These are phyloP conservation scores for Fusarium sp. DNA, from an alignment of 2,329 filamentous ascomycete species.

Conservation along the genomic window DNA sequence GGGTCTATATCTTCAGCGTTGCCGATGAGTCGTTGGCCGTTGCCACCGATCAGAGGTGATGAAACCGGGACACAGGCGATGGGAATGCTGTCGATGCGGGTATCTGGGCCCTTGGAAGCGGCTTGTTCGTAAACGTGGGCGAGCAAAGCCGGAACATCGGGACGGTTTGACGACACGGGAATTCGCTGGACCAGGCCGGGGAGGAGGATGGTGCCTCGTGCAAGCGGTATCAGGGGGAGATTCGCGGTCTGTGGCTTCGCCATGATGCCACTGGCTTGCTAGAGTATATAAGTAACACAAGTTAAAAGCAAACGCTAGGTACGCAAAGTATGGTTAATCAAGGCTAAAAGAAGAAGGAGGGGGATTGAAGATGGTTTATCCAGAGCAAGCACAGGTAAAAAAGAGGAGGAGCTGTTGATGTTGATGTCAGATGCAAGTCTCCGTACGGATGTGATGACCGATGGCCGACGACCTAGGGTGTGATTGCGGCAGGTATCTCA, in stretches of 20 bases:
- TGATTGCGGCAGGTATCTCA: slow-evolving; percentile 19
- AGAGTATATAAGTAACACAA: slow-evolving; percentile 6
- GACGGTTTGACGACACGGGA: slow-evolving; percentile 80
- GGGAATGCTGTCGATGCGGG: slow-evolving; percentile 75
- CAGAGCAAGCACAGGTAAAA: slow-evolving; percentile 8
- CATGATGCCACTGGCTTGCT: slow-evolving; percentile 50
- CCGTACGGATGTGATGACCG: slow-evolving; percentile 28
- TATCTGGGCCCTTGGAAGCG: slow-evolving; percentile 74
- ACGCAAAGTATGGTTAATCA: slow-evolving; percentile 11
- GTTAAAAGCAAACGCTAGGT: slow-evolving; percentile 17
- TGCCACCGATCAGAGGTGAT: slow-evolving; percentile 78
- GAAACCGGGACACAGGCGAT: slow-evolving; percentile 90
- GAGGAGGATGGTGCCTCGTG: slow-evolving; percentile 83
- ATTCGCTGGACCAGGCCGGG: slow-evolving; percentile 89
- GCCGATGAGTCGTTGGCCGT: slow-evolving; percentile 82
- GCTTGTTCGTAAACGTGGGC: slow-evolving; percentile 85
- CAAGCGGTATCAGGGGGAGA: slow-evolving; percentile 85
- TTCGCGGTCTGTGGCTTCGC: slow-evolving; percentile 59
- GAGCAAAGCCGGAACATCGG: slow-evolving; percentile 89
- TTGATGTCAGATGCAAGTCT: slow-evolving; percentile 45
- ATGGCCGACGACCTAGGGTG: slow-evolving; percentile 24
- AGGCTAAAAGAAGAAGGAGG: neutral
- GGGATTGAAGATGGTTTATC: slow-evolving; percentile 10
- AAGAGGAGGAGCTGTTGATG: slow-evolving; percentile 36
- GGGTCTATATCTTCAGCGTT: slow-evolving; percentile 67